Evolutionary conservation across 2,329 filamentous ascomycete species (phyloP).

Genomic region (Arthroderma uncinatum): DNA sequence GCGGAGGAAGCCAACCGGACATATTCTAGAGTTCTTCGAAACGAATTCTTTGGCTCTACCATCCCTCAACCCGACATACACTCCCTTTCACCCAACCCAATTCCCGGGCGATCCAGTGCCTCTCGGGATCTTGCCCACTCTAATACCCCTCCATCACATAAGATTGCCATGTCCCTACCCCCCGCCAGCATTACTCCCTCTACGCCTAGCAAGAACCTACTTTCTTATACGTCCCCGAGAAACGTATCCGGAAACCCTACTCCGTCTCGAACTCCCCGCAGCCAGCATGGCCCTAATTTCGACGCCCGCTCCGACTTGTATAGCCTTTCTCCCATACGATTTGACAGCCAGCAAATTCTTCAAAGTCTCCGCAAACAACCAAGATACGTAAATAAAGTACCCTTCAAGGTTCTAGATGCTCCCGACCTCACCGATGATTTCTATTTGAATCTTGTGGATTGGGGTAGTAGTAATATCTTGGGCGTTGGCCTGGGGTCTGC

Average conservation of each 20-base stretch:
- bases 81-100: conserved; percentile 49
- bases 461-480: conserved; percentile 89
- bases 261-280: conserved; percentile 79
- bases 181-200: conserved; percentile 71
- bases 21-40: conserved; percentile 75
- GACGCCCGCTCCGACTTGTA: conserved; percentile 89
- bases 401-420: conserved; percentile 94
- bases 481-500: conserved; percentile 86
- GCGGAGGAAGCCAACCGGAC: conserved; percentile 92
- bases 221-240: conserved; percentile 71
- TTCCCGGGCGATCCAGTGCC: conserved; percentile 35
- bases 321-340: conserved; percentile 85
- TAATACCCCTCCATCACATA: conserved; percentile 66
- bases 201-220: conserved; percentile 94
- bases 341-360: conserved; percentile 85
- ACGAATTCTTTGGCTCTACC: conserved; percentile 83
- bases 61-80: conserved; percentile 69
- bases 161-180: conserved; percentile 51
- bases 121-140: conserved; percentile 58
- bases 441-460: conserved; percentile 93
- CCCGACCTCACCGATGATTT: conserved; percentile 95
- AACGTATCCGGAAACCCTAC: conserved; percentile 74
- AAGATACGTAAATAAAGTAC: conserved; percentile 84
- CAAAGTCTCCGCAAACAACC: conserved; percentile 81
- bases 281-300: conserved; percentile 74